These are phyloP conservation scores for Rhodofomes roseus DNA, from an alignment of 1,284 basidiomycete species.

Conservation along the genomic window DNA sequence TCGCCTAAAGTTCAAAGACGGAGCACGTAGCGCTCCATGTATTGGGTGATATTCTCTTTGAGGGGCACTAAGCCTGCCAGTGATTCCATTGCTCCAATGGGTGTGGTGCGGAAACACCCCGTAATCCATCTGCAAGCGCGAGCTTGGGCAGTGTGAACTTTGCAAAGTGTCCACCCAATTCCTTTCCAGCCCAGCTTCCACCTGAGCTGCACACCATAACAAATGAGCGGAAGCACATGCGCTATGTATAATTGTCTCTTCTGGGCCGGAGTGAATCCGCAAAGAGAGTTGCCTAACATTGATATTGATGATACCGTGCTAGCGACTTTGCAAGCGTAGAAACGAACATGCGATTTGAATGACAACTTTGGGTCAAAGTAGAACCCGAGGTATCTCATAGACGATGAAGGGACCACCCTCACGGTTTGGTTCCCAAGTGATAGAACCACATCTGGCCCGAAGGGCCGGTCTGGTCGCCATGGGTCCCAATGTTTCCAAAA, in stretches of 20 bases:
- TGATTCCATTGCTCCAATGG: constrained; percentile 11
- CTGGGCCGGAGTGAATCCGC: no score
- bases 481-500: constrained; percentile 8
- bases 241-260: no score
- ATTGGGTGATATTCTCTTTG: constrained; percentile 6
- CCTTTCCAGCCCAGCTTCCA: constrained; percentile 8
- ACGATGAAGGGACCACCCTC: not conserved
- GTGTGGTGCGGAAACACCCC: constrained; percentile 14
- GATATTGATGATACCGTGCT: no score
- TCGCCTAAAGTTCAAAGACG: no score
- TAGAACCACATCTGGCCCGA: not conserved
- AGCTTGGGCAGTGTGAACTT: constrained; percentile 9
- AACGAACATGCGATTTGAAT: no score
- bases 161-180: no score
- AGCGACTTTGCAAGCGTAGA: no score
- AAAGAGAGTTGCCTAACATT: no score
- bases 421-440: not conserved
- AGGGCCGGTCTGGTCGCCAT: not conserved
- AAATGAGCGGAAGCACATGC: constrained; percentile 29
- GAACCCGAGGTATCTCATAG: no score
- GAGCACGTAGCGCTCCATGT: no score
- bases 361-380: no score
- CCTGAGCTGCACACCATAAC: constrained; percentile 17
- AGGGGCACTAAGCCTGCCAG: constrained; percentile 13
- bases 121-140: constrained; percentile 13